A percentile compares a stretch with the other conserved stretches of the same genome.
Conservation (phyloP, 495 filamentous ascomycete genomes). For the Sporormia fimetaria region DNA sequence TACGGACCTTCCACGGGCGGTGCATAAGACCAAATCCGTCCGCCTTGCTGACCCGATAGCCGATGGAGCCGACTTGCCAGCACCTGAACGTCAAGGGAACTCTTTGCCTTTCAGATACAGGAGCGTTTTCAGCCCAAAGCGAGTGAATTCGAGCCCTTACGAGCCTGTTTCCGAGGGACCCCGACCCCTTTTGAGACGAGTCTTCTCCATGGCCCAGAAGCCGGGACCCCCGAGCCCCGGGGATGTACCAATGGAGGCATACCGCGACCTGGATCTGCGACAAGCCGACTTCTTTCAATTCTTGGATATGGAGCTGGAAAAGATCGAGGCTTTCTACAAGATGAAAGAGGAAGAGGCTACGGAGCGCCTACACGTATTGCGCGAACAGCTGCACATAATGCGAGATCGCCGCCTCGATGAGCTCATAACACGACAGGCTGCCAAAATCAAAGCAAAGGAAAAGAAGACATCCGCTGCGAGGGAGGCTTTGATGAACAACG, state of each 20-base stretch:
- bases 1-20: neutral
- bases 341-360: slow-evolving; percentile 71
- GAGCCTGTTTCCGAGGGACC: slow-evolving; percentile 6
- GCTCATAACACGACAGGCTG: slow-evolving; percentile 37
- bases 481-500: slow-evolving; percentile 4
- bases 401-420: slow-evolving; percentile 64
- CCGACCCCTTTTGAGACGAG: slow-evolving; percentile 31
- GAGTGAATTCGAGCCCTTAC: slow-evolving; percentile 27
- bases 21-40: slow-evolving; percentile 10
- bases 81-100: no score
- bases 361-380: slow-evolving; percentile 53
- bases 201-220: slow-evolving; percentile 32
- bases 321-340: slow-evolving; percentile 77
- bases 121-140: slow-evolving; percentile 29
- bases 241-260: slow-evolving; percentile 38
- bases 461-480: slow-evolving; percentile 4
- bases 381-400: slow-evolving; percentile 81
- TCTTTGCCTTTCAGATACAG: slow-evolving; percentile 22
- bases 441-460: slow-evolving; percentile 27
- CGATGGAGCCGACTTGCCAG: no score
- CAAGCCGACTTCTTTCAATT: slow-evolving; percentile 71
- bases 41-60: slow-evolving; percentile 8
- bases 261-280: slow-evolving; percentile 45
- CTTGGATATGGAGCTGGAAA: slow-evolving; percentile 66
- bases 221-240: slow-evolving; percentile 25